Percentiles rank a stretch among this genome's conserved stretches.
Conservation (phyloP, 148 eudicot species). For the Fagopyrum homotropicum region DNA sequence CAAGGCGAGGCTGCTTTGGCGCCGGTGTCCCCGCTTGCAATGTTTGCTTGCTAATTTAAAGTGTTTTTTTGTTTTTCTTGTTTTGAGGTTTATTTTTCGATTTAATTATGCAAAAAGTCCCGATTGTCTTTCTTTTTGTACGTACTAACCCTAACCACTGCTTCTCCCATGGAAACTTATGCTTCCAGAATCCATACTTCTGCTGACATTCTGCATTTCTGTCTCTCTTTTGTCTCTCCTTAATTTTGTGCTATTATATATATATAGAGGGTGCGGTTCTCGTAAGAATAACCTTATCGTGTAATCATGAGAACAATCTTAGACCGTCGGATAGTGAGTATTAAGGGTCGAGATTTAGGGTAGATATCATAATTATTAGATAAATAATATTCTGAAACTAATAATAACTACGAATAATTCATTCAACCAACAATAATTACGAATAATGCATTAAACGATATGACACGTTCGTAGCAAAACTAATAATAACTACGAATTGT, state of each 20-base stretch:
- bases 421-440: too few relatives aligned
- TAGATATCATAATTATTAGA: too few relatives aligned
- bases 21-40: slow-evolving; percentile 68
- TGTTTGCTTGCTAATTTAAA: background rate
- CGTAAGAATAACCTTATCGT: too few relatives aligned
- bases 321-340: too few relatives aligned
- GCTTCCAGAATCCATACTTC: background rate
- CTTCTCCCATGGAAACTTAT: slow-evolving; percentile 2
- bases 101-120: background rate
- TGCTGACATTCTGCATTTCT: slow-evolving; percentile 11
- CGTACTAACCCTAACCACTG: background rate
- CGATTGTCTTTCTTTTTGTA: background rate
- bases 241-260: background rate
- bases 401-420: too few relatives aligned
- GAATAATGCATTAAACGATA: too few relatives aligned
- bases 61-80: background rate
- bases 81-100: background rate
- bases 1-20: slow-evolving; percentile 50
- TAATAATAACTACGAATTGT: too few relatives aligned
- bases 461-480: too few relatives aligned
- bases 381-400: too few relatives aligned
- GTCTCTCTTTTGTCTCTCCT: background rate
- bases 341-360: too few relatives aligned
- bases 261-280: too few relatives aligned
- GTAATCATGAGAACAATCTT: too few relatives aligned